These are phyloP conservation scores for Melastoma candidum DNA, from an alignment of 441 rosid species.

Conservation along the genomic window DNA sequence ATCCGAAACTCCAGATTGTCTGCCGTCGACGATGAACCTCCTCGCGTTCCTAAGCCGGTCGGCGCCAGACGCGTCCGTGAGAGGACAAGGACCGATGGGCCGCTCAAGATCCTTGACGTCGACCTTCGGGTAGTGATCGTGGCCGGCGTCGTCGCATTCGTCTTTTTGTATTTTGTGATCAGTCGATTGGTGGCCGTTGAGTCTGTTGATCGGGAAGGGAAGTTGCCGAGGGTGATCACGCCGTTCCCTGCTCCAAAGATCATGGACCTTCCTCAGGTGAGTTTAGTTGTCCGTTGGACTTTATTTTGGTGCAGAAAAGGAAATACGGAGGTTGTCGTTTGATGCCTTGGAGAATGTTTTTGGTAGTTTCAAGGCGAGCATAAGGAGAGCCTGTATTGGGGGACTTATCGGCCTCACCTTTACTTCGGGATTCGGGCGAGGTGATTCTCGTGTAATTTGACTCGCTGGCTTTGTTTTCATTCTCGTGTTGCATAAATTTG, in stretches of 20 bases:
- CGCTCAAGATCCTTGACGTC: conserved; percentile 38
- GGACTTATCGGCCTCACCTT: conserved; percentile 91
- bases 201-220: conserved; percentile 21
- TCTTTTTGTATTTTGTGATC: conserved; percentile 35
- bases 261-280: conserved; percentile 71
- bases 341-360: too few species aligned
- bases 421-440: conserved; percentile 92
- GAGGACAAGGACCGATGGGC: conserved; percentile 28
- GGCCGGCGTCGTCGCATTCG: conserved; percentile 26
- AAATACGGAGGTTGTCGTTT: too few species aligned
- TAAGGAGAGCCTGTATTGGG: conserved; percentile 93
- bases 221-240: conserved; percentile 64
- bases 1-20: conserved; percentile 36
- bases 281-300: conserved; percentile 1
- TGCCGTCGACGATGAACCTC: conserved; percentile 23
- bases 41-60: conserved; percentile 17
- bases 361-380: conserved; percentile 86
- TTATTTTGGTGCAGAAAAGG: background rate
- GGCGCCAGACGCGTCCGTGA: conserved; percentile 26
- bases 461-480: too few species aligned
- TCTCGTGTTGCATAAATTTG: too few species aligned
- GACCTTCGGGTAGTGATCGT: conserved; percentile 44
- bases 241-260: conserved; percentile 83
- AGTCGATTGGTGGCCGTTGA: conserved; percentile 23
- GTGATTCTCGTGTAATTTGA: conserved; percentile 17